Base-by-base conservation (phyloP, 1,284 basidiomycete species). In the Ceratobasidium sp. region DNA sequence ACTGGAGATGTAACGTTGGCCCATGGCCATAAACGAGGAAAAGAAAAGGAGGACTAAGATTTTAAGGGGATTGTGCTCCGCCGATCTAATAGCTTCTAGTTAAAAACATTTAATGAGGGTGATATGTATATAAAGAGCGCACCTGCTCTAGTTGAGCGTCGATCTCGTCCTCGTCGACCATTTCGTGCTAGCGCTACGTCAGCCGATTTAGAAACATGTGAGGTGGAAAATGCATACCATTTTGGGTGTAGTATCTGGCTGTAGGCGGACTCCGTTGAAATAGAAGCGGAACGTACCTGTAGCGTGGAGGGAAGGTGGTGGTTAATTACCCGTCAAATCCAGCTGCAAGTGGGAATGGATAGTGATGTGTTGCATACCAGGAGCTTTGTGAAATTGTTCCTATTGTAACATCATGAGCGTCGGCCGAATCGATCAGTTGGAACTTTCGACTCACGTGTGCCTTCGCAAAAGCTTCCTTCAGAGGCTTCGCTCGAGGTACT, bases 341-440 rank as follows among this genome's bases (percentile, higher is more conserved):
- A 20, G 20, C n/a, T 18, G n/a, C 20, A 55, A 55, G 13, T 18
- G n/a, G 9, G 10, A 49, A n/a, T n/a, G n/a, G n/a, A n/a, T 39
- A 7, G n/a, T n/a, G 15, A 42, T 9, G 13, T 23, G 18, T 3
- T 40, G 63, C 72, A 3, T 55, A 76, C 72, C 44, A 5, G 72
- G 72, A 33, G 49, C 72, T 56, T 76, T 76, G 7, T 49, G 61
- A 46, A 76, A 76, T 76, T 76, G 72, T 76, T 76, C 61, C 72
- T 76, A 39, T 3, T 10, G 18, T 39, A n/a, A 20, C 23, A 53
- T 1, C 3, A 55, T 46, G 42, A 60, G 58, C 4, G 0, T 61
- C 13, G 28, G 44, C 12, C 28, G 26, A n/a, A 26, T 4, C 33
- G 39, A 28, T 68, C 15, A 10, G 26, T 2, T 10, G 9, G 9